These are phyloP conservation scores for Eucalyptus curtisii DNA, from an alignment of 345 rosid genomes.

Conservation along the genomic window DNA sequence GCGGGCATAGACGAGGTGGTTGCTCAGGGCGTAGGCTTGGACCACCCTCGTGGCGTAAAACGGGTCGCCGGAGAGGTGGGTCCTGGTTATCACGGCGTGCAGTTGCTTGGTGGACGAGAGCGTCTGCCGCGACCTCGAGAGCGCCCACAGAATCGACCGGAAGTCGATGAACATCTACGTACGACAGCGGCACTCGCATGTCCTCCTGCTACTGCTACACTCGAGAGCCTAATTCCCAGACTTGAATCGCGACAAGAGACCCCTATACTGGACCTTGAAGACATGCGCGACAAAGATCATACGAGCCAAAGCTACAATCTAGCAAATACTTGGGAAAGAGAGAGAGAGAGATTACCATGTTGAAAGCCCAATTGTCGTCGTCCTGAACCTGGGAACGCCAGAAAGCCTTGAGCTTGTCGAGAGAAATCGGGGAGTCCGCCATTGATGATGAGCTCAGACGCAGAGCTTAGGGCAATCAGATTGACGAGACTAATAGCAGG, in stretches of 20 bases:
- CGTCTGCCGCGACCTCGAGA: constrained; percentile 35
- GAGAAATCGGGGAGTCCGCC: neutral
- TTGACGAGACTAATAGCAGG: neutral
- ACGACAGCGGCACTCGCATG: neutral
- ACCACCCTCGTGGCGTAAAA: constrained; percentile 54
- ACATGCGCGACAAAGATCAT: neutral
- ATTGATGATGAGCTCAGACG: neutral
- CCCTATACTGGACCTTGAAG: neutral
- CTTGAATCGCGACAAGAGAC: neutral
- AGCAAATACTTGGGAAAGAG: neutral
- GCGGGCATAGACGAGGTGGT: constrained; percentile 40
- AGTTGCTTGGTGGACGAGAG: constrained; percentile 42
- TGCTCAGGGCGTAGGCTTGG: constrained; percentile 35
- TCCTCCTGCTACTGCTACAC: neutral
- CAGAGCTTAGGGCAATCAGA: neutral
- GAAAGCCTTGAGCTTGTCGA: neutral
- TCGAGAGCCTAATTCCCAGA: neutral
- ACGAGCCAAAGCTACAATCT: neutral
- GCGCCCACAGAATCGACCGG: constrained; percentile 26
- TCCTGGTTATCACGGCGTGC: constrained; percentile 46
- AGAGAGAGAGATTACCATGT: neutral
- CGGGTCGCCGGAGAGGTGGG: constrained; percentile 42
- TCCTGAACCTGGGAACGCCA: neutral
- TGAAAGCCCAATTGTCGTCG: neutral
- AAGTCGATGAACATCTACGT: constrained; percentile 13